Base-by-base conservation (phyloP, 75 land plant species). In the Pseudotsuga menziesii region DNA sequence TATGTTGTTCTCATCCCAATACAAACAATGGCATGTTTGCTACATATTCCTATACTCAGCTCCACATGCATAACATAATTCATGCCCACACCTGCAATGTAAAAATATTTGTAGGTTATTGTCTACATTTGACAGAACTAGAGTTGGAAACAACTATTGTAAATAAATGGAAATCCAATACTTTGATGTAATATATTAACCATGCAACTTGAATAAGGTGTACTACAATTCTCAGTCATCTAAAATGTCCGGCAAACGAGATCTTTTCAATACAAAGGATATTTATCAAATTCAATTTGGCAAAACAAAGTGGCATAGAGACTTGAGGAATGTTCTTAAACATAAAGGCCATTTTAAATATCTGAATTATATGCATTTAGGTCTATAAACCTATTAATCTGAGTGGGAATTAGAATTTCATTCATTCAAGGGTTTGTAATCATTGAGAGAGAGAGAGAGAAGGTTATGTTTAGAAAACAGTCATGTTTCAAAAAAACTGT, bases 51-150 rank as follows among this genome's bases (percentile, higher is more conserved):
- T 87, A 80, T 91, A 96, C 60, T 90, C 93, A 2, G 86, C 88
- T 66, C 91, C 99, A 72, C 97, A 96, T 22, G 88, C 78, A 77
- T 91, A 94, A 69, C 98, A 96, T 82, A 96, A 93, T 84, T 96
- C 93, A 76, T 87, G 83, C 5, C 94, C 94, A 82, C 97, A 96
- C 92, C 98, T 95, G 89, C 48, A 79, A 17, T 64, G 55, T 15
- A 13, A 52, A 56, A 17, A 20, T 6, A 8, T 3, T 7, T 25
- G 20, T 69, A 22, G 9, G 72, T 69, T 69, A 69, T 41, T 69
- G 20, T 25, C 72, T 69, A 44, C 52, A n/a, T 8, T 36, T 48
- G 26, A 32, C n/a, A 72, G 26, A 72, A 7, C 9, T 54, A 41
- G 13, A n/a, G 19, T 36, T 19, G 41, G 11, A 52, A 7, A 69